phyloP scores from a whole-genome alignment of 345 rosid species.

The Populus ilicifolia region DNA sequence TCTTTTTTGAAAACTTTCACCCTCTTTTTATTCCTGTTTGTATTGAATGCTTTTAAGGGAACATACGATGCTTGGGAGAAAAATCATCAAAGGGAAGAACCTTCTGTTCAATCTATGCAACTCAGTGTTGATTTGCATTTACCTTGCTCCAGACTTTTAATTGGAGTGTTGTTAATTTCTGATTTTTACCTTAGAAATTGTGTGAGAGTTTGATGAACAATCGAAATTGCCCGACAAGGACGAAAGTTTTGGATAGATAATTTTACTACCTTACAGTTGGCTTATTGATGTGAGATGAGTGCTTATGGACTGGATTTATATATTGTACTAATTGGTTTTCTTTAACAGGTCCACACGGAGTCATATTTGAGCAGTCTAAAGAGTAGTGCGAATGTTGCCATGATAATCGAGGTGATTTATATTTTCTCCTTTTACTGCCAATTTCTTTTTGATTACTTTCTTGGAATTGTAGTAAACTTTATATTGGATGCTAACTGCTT shows the following conservation, averaged over 20 bases:
- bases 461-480: neutral
- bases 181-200: too few relatives aligned
- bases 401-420: slow-evolving; percentile 62
- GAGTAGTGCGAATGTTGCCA: slow-evolving; percentile 69
- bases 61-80: neutral
- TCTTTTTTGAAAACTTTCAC: slow-evolving; percentile 5
- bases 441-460: neutral
- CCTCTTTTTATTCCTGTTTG: neutral
- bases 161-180: too few relatives aligned
- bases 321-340: neutral
- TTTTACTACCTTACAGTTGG: neutral
- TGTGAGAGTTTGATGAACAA: too few relatives aligned
- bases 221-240: too few relatives aligned
- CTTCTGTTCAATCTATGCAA: neutral
- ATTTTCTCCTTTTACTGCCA: neutral
- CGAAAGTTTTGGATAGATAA: too few relatives aligned
- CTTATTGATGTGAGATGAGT: neutral
- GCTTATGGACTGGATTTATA: neutral
- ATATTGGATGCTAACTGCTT: neutral
- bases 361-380: slow-evolving; percentile 71
- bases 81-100: neutral
- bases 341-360: slow-evolving; percentile 71
- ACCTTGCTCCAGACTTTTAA: too few relatives aligned
- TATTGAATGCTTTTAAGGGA: neutral
- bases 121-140: neutral